These are phyloP conservation scores for Colletotrichum gigasporum DNA, from an alignment of 2,329 filamentous ascomycete genomes.

Conservation along the genomic window DNA sequence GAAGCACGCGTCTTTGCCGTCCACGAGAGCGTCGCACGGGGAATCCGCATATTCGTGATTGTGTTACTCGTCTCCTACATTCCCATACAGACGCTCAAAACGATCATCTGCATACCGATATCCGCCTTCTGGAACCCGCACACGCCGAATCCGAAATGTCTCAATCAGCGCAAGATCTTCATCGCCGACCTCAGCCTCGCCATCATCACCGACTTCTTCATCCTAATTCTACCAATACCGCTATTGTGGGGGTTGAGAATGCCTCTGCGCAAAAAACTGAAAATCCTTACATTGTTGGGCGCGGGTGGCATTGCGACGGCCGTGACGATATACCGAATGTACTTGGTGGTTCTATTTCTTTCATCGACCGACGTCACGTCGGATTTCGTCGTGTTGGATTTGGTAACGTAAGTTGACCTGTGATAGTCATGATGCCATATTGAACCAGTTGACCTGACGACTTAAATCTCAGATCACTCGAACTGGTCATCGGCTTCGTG, in stretches of 20 bases:
- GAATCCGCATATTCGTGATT: slow-evolving; percentile 41
- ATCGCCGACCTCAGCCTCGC: slow-evolving; percentile 42
- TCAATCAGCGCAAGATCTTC: slow-evolving; percentile 44
- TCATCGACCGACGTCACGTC: slow-evolving; percentile 35
- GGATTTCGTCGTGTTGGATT: slow-evolving; percentile 36
- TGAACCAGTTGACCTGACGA: background rate
- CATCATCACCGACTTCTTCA: slow-evolving; percentile 44
- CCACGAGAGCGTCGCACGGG: slow-evolving; percentile 34
- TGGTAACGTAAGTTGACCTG: slow-evolving; percentile 21
- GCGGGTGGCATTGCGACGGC: slow-evolving; percentile 41
- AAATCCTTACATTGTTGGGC: slow-evolving; percentile 41
- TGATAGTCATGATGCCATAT: background rate
- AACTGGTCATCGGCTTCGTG: slow-evolving; percentile 33
- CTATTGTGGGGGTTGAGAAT: slow-evolving; percentile 42
- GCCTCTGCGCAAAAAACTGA: slow-evolving; percentile 41
- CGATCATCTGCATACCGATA: slow-evolving; percentile 37
- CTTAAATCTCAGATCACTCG: slow-evolving; percentile 15
- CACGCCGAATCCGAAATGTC: slow-evolving; percentile 36
- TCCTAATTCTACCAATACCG: slow-evolving; percentile 44
- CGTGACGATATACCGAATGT: slow-evolving; percentile 40
- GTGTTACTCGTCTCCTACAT: slow-evolving; percentile 38
- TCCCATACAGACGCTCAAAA: slow-evolving; percentile 40
- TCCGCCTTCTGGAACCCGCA: slow-evolving; percentile 36
- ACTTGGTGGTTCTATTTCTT: slow-evolving; percentile 35
- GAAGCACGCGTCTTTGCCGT: slow-evolving; percentile 43